These are phyloP conservation scores for Candida adriatica DNA, from an alignment of 805 yeast genomes.

Conservation along the genomic window DNA sequence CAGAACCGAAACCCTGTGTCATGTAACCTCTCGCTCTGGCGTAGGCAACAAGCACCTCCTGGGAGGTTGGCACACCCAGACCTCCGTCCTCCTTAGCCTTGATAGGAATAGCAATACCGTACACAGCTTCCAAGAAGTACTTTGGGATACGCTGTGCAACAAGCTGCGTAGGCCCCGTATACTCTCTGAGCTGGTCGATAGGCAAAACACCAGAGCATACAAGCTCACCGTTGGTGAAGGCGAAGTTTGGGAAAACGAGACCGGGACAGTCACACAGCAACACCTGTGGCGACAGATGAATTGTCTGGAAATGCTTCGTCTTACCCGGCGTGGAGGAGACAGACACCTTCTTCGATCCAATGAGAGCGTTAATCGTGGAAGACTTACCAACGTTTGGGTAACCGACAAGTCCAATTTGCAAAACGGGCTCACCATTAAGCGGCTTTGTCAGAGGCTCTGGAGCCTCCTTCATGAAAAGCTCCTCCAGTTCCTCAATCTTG, in stretches of 20 bases:
- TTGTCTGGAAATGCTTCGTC: constrained; percentile 97
- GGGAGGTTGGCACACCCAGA: constrained; percentile 79
- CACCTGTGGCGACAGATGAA: constrained; percentile 73
- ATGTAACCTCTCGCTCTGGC: constrained; percentile 96
- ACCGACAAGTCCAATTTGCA: constrained; percentile 94
- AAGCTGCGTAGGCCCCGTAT: constrained; percentile 79
- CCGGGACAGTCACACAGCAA: constrained; percentile 98
- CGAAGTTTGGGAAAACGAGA: constrained; percentile 95
- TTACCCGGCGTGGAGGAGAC: constrained; percentile 99
- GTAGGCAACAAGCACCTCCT: constrained; percentile 83
- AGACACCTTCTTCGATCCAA: constrained; percentile 95
- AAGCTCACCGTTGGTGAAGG: constrained; percentile 91
- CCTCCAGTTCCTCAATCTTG: constrained; percentile 79
- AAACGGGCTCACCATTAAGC: constrained; percentile 53
- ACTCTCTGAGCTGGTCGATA: constrained; percentile 92
- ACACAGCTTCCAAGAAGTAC: constrained; percentile 79
- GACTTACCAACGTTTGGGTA: constrained; percentile 97
- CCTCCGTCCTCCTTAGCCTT: constrained; percentile 83
- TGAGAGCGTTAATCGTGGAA: constrained; percentile 94
- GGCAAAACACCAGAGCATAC: constrained; percentile 99
- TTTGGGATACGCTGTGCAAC: constrained; percentile 88
- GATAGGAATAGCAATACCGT: constrained; percentile 84
- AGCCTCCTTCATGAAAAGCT: constrained; percentile 65
- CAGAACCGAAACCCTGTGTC: constrained; percentile 96
- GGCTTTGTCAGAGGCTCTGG: constrained; percentile 59